phyloP scores from a whole-genome alignment of 139 green algal genomes.

The Chlamydomonas schloesseri region DNA sequence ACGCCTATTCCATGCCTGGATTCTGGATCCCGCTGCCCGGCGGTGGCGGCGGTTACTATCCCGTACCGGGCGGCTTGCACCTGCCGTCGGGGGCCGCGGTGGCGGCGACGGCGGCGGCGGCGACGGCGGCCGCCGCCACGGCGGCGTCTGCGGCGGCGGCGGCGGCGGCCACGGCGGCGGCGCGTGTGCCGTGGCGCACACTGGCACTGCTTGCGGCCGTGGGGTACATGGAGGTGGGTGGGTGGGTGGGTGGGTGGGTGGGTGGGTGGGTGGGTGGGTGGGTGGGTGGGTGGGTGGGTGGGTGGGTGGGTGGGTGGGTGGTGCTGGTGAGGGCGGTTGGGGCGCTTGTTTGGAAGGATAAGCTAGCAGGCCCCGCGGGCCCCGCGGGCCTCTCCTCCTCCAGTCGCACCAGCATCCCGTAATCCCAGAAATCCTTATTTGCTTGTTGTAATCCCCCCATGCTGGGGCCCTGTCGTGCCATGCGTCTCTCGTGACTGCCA shows the following conservation, averaged over 20 bases:
- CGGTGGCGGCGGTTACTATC: background rate
- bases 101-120: constrained; percentile 6
- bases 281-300: background rate
- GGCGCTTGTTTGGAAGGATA: too few relatives aligned
- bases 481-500: background rate
- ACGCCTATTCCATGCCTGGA: too few relatives aligned
- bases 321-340: too few relatives aligned
- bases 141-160: background rate
- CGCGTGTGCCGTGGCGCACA: constrained; percentile 29
- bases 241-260: background rate
- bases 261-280: background rate
- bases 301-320: background rate
- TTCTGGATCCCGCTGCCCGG: too few relatives aligned
- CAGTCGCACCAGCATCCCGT: too few relatives aligned
- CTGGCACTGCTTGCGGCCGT: constrained; percentile 30
- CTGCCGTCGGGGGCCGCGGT: constrained; percentile 12
- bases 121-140: background rate
- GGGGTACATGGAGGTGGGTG: constrained; percentile 36
- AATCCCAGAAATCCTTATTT: too few relatives aligned
- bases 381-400: too few relatives aligned
- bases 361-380: too few relatives aligned
- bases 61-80: background rate
- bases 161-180: constrained; percentile 3
- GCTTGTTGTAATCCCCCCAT: too few relatives aligned
- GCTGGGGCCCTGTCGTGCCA: too few relatives aligned